Percentiles rank a stretch among this genome's conserved stretches.
These are phyloP conservation scores for Trifolium subterraneum DNA, from an alignment of 306 rosid species.

Conservation along the genomic window DNA sequence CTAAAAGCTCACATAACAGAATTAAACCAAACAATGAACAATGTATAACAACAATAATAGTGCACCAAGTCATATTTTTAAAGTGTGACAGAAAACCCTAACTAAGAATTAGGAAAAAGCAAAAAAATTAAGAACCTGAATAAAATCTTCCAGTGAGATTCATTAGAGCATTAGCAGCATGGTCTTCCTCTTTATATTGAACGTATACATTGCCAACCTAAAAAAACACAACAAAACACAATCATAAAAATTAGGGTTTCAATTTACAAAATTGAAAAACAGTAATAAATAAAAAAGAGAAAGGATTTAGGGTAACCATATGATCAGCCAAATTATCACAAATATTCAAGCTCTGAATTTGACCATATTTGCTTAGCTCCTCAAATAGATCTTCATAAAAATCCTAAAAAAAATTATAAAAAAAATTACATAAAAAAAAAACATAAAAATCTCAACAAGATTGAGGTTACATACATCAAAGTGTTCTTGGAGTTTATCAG, in stretches of 20 bases:
- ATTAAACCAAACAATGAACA: neutral
- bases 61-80: neutral
- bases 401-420: slow-evolving; percentile 46
- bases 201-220: slow-evolving; percentile 96
- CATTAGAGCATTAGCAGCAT: slow-evolving; percentile 89
- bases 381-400: slow-evolving; percentile 96
- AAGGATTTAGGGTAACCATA: slow-evolving; percentile 55
- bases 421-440: neutral
- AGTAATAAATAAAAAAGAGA: too few species aligned
- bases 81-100: neutral
- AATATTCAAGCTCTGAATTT: slow-evolving; percentile 91
- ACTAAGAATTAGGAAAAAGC: neutral
- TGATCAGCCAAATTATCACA: slow-evolving; percentile 98
- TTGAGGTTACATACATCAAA: slow-evolving; percentile 47
- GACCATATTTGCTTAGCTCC: slow-evolving; percentile 94
- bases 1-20: neutral
- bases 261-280: neutral
- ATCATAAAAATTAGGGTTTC: neutral
- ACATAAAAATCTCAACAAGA: too few species aligned
- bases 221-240: neutral
- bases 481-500: slow-evolving; percentile 90
- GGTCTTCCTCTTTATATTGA: slow-evolving; percentile 91
- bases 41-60: neutral
- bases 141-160: slow-evolving; percentile 91
- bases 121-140: slow-evolving; percentile 60